Evolutionary conservation across 2,329 filamentous ascomycete genomes (phyloP), one percentile per base, ranked within the genome.

Genomic region (Diplodia corticola): DNA sequence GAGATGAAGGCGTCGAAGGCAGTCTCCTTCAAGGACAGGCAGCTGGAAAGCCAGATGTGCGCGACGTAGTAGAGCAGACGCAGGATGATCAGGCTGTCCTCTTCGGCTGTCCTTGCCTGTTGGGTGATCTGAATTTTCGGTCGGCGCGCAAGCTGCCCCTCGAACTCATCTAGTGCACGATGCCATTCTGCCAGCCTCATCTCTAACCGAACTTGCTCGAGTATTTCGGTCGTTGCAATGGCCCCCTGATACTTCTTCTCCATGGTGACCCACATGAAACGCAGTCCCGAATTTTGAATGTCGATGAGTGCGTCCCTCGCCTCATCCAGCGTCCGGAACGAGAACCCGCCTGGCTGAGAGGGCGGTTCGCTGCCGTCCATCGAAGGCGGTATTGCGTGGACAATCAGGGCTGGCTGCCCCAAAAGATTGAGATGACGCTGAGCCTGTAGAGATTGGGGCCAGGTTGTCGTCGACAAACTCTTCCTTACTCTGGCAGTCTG

Each of bases 201-300:
- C 37, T 60, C 55, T 24, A 60, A n/a, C 12, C 55, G 55, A 15
- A 60, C 55, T 26, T 60, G 55, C 37, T 60, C 55, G 24, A 60
- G 55, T 46, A 60, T 60, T 37, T 60, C 55, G 55, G 55, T 60
- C 55, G 22, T 60, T 40, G 55, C 37, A 26, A 60, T 60, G 37
- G 55, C 22, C 15, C 55, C 55, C 55, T 60, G 37, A 24, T 60
- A 60, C 55, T 60, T 60, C 46, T 63, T 61, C 24, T 66, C 54
- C 54, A 63, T 66, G 26, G 37, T 50, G 26, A 30, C 48, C 30
- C 55, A 51, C 30, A 66, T 63, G 53, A 66, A 66, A 48, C 33
- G 30, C 22, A 66, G 48, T 15, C 40, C 28, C 30, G 49, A 53
- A 33, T 66, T 66, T 17, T 50, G 30, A 20, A 66, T 51, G 22